A percentile compares a stretch with the other conserved stretches of the same genome.
Conservation (phyloP, 2,329 filamentous ascomycete genomes). For the Zymoseptoria ardabiliae region DNA sequence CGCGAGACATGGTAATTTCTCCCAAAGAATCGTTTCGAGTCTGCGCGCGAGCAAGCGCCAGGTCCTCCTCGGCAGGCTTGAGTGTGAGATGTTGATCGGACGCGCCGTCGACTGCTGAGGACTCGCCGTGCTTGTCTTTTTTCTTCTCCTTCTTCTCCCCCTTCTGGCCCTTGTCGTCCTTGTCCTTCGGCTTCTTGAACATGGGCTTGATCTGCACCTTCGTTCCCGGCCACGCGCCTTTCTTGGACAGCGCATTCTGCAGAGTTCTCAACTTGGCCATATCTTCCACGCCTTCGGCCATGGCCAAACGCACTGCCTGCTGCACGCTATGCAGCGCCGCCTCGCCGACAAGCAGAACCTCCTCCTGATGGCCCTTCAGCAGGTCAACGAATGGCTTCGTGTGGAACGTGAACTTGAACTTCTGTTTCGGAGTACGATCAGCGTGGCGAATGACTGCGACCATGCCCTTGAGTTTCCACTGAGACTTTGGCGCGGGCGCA, state of each 20-base stretch:
- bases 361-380: slow-evolving; percentile 90
- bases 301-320: slow-evolving; percentile 74
- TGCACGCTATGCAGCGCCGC: slow-evolving; percentile 82
- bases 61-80: slow-evolving; percentile 16
- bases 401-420: slow-evolving; percentile 99
- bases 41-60: slow-evolving; percentile 39
- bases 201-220: slow-evolving; percentile 99
- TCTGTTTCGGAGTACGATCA: slow-evolving; percentile 95
- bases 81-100: neutral
- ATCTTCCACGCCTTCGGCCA: slow-evolving; percentile 75
- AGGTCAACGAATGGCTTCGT: slow-evolving; percentile 92
- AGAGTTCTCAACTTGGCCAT: slow-evolving; percentile 75
- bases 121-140: slow-evolving; percentile 42
- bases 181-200: slow-evolving; percentile 75
- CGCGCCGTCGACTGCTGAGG: slow-evolving; percentile 3
- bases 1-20: slow-evolving; percentile 84
- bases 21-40: slow-evolving; percentile 77
- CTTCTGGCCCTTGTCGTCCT: slow-evolving; percentile 12
- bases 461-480: slow-evolving; percentile 97
- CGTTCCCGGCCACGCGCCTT: slow-evolving; percentile 87
- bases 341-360: slow-evolving; percentile 88
- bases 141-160: slow-evolving; percentile 38
- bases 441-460: slow-evolving; percentile 95
- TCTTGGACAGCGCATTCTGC: slow-evolving; percentile 81
- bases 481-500: slow-evolving; percentile 65